Evolutionary conservation across 495 filamentous ascomycete species (phyloP).

Genomic region (Penicillium psychrofluorescens): DNA sequence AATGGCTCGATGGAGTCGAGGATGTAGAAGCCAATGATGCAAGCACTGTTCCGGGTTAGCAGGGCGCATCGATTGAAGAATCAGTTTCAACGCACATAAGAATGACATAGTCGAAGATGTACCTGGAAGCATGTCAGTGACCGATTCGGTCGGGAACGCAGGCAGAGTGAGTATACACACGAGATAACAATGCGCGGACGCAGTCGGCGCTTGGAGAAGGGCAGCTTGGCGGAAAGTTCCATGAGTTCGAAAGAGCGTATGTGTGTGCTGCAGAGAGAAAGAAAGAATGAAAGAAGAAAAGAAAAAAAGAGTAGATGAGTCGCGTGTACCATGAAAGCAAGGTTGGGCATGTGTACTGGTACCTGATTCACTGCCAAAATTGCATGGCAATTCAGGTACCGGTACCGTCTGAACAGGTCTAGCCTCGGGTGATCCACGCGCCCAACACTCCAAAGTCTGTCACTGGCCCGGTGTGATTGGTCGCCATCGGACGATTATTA

Average conservation of each 20-base stretch:
- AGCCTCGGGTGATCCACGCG: no score
- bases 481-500: no score
- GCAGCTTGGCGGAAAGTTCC: conserved; percentile 38
- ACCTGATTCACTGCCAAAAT: no score
- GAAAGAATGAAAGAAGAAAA: background rate
- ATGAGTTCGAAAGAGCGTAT: conserved; percentile 4
- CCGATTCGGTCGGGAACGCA: conserved; percentile 1
- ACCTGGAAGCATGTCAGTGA: conserved; percentile 31
- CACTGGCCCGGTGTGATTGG: no score
- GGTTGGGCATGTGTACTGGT: no score
- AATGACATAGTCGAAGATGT: conserved; percentile 63
- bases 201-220: conserved; percentile 46
- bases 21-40: conserved; percentile 46
- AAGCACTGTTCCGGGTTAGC: conserved; percentile 33
- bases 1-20: conserved; percentile 49
- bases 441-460: no score
- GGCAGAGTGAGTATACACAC: conserved; percentile 23
- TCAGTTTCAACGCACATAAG: conserved; percentile 41
- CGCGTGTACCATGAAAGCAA: no score
- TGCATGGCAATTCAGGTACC: no score
- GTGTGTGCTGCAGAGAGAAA: background rate
- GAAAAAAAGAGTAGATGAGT: background rate
- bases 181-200: conserved; percentile 45
- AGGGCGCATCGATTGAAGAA: conserved; percentile 19
- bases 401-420: no score